Evolutionary conservation across 352 stramenopile genomes (phyloP).

Genomic region (Globisporangium polare): DNA sequence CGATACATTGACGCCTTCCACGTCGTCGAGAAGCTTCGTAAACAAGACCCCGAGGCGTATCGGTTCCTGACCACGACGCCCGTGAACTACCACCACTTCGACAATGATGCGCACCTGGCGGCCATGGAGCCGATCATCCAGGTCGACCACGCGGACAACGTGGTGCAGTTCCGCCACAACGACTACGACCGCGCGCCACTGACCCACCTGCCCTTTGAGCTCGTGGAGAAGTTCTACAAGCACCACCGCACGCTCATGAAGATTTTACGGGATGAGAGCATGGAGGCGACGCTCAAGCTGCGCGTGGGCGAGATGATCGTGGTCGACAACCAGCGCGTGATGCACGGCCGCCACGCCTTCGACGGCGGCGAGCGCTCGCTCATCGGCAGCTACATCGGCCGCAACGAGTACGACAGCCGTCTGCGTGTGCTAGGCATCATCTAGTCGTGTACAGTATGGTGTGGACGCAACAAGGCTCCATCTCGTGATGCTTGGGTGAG

Average conservation of each 20-base stretch:
- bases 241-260: constrained; percentile 68
- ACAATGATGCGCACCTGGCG: constrained; percentile 69
- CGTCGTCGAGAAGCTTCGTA: constrained; percentile 59
- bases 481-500: no score
- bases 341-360: constrained; percentile 82
- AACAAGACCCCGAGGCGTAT: constrained; percentile 57
- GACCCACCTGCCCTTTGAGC: constrained; percentile 71
- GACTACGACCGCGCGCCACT: constrained; percentile 84
- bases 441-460: constrained; percentile 19
- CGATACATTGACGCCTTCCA: constrained; percentile 83
- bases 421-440: constrained; percentile 82
- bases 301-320: constrained; percentile 79
- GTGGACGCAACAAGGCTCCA: no score
- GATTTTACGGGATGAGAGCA: constrained; percentile 52
- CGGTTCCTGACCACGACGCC: constrained; percentile 62
- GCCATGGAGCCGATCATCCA: constrained; percentile 81
- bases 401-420: constrained; percentile 81
- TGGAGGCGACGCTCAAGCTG: constrained; percentile 65
- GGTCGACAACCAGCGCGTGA: constrained; percentile 86
- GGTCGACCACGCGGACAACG: constrained; percentile 63
- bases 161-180: constrained; percentile 86
- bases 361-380: constrained; percentile 69
- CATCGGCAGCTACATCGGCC: constrained; percentile 87
- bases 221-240: constrained; percentile 70
- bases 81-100: constrained; percentile 76